Base-by-base conservation (phyloP, 805 yeast species). In the Barnettozyma vustinii region DNA sequence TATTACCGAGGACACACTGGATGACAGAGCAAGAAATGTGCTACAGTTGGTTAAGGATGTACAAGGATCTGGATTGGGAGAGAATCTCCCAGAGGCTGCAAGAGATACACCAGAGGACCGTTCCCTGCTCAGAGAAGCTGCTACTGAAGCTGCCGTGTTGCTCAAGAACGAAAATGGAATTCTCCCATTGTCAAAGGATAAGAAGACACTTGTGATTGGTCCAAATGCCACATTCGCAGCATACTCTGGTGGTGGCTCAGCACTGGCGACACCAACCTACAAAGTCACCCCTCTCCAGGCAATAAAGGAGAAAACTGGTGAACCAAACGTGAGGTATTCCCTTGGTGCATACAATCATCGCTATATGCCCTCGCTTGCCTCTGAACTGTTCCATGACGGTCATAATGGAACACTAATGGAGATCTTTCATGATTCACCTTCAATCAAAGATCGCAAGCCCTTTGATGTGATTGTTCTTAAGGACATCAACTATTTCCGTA, bases 231-330 rank as follows among this genome's bases (percentile, higher is more conserved):
- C 72, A 53, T 61, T 58, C 41, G 65, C 79, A 9, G 72, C 74
- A 42, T 74, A 69, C 51, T 74, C 78, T 33, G 84, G 85, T 52
- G 85, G 85, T 53, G 85, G 85, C 8, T 79, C 83, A 25, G 83
- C 84, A 40, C 67, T 79, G 9, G 62, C 76, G 55, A 63, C 64
- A 32, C 72, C 80, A 10, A 70, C 75, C 57, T 75, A 77, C 59
- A 64, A 67, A 16, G 67, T 74, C 7, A 66, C 78, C 13, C 80
- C 81, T 4, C 72, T 58, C 42, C 76, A 77, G 15, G 79, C 75
- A 18, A 73, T 79, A 46, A 44, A 56, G 9, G 51, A 57, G 36
- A 62, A 63, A 49, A 16, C 52, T 33, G 64, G 59, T 8, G 5
- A 25, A 8, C n/a, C 27, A 12, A 46, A 54, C 3, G 51, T 52